phyloP scores from a whole-genome alignment of 441 rosid genomes.

The Brassica balearica region DNA sequence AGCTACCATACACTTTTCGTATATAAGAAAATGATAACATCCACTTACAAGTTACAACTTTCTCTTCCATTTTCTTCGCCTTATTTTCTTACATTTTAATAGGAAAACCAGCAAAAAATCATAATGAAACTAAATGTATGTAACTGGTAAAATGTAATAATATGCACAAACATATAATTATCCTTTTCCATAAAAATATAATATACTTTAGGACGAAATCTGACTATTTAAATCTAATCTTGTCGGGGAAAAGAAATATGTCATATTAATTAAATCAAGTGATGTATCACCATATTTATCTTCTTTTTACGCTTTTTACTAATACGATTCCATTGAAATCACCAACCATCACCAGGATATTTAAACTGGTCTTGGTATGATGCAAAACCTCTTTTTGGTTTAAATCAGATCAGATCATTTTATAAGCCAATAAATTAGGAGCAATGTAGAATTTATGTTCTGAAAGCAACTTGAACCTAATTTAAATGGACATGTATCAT shows the following conservation, averaged over 20 bases:
- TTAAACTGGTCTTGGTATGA: neutral
- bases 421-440: slow-evolving; percentile 26
- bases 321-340: neutral
- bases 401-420: neutral
- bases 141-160: neutral
- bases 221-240: neutral
- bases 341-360: neutral
- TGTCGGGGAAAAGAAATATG: neutral
- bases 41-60: slow-evolving; percentile 14
- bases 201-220: neutral
- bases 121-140: neutral
- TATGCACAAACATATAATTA: neutral
- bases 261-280: slow-evolving; percentile 1
- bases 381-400: neutral
- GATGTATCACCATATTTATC: neutral
- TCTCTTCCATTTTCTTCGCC: slow-evolving; percentile 1
- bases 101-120: neutral
- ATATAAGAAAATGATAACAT: neutral
- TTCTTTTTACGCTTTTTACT: neutral
- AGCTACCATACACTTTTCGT: slow-evolving; percentile 21
- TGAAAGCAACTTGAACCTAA: slow-evolving; percentile 43
- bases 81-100: neutral
- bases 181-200: neutral
- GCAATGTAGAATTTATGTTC: slow-evolving; percentile 5
- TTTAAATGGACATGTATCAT: slow-evolving; percentile 30